A percentile compares a stretch with the other conserved stretches of the same genome.
These are phyloP conservation scores for Selaginella tamariscina DNA, from an alignment of 75 land plant genomes.

Conservation along the genomic window DNA sequence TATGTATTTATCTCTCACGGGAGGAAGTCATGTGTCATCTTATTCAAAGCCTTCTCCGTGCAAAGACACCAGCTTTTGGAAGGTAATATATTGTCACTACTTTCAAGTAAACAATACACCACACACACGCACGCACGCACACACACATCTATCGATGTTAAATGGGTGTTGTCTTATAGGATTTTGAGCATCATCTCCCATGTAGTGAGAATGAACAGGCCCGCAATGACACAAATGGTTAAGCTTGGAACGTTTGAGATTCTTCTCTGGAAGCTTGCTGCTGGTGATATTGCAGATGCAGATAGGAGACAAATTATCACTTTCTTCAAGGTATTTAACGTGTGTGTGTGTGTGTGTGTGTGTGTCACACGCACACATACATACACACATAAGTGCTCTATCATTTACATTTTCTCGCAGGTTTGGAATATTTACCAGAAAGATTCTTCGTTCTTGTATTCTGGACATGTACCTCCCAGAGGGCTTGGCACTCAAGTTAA, in stretches of 20 bases:
- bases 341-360: no score
- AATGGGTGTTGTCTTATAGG: slow-evolving; percentile 14
- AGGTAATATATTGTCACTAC: no score
- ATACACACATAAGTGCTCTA: no score
- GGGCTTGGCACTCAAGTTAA: background rate
- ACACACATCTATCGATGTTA: background rate
- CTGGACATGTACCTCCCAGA: no score
- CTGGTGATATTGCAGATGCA: slow-evolving; percentile 34
- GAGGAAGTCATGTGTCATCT: slow-evolving; percentile 43
- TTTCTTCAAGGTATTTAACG: no score
- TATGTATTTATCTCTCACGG: slow-evolving; percentile 27
- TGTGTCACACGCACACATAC: no score
- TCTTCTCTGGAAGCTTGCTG: slow-evolving; percentile 43
- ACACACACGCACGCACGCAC: no score
- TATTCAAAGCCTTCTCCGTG: slow-evolving; percentile 41
- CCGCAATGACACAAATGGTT: slow-evolving; percentile 32
- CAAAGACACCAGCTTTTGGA: slow-evolving; percentile 35
- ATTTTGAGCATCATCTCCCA: slow-evolving; percentile 29
- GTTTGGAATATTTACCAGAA: background rate
- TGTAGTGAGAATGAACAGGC: slow-evolving; percentile 21
- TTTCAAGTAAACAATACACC: no score
- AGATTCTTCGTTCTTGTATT: background rate
- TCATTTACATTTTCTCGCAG: no score
- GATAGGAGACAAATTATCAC: slow-evolving; percentile 31
- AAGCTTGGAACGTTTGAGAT: slow-evolving; percentile 47